Evolutionary conservation across 208 protist genomes (phyloP), one percentile per base, ranked within the genome.

Genomic region (Novymonas esmeraldas): DNA sequence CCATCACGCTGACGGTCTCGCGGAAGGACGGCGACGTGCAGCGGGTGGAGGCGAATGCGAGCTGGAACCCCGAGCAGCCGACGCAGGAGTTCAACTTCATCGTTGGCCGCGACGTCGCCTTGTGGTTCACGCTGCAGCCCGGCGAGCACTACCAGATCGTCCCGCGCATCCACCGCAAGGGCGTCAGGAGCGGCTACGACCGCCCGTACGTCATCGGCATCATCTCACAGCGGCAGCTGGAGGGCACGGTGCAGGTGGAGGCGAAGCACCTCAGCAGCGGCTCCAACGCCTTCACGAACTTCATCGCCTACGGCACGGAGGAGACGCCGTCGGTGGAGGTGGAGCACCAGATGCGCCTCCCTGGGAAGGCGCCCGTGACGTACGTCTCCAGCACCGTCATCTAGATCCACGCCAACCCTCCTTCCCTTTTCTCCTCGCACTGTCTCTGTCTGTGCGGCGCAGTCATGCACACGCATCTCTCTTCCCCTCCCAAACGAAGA

Each of bases 1-100:
- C 87, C 20, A 75, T 93, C 39, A 83, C 90, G 84, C 55, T 93
- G 20, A 78, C 72, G 39, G 73, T 93, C 28, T 56, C 79, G 11
- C 51, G 54, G 49, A 58, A 56, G 24, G 55, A 60, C n/a, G 60
- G 58, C 34, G 58, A 68, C 39, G 28, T 54, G 38, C 62, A 73
- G 64, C 74, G 52, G 33, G 60, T 78, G 36, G 55, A 70, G 51
- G 44, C 78, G 62, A 83, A 60, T 42, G 73, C 65, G n/a, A 64
- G 62, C 54, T 65, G 68, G 56, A 82, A 87, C 55, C 39, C 56
- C 26, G 44, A 62, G 45, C 73, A 46, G 22, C 80, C 79, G 9
- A 42, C 76, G 11, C 65, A 78, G 6, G 68, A 74, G 44, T 90
- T 73, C 73, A 87, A 69, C 46, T 93, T 90, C 63, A 52, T 82